These are phyloP conservation scores for Mucor irregularis DNA, from an alignment of 371 early-diverging fungal species.

Conservation along the genomic window DNA sequence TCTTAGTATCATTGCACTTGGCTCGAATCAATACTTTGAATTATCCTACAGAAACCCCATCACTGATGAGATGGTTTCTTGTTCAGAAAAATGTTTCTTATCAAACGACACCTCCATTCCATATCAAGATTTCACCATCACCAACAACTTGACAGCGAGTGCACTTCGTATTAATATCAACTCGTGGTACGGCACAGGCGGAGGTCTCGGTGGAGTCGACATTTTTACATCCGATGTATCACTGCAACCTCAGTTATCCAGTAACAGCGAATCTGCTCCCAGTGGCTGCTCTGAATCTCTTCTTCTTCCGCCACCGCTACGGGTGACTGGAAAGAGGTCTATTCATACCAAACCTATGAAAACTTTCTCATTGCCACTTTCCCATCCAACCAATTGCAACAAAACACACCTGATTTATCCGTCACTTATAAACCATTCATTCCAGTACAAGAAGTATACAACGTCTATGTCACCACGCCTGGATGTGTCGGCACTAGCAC, in stretches of 20 bases:
- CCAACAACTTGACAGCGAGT: constrained; percentile 23
- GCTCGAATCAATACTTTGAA: constrained; percentile 48
- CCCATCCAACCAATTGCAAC: constrained; percentile 33
- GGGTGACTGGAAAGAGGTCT: constrained; percentile 37
- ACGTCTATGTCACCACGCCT: constrained; percentile 65
- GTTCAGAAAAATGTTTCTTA: constrained; percentile 62
- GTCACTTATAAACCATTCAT: constrained; percentile 61
- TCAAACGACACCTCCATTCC: constrained; percentile 38
- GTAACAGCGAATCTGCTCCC: not conserved
- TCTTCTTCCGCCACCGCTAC: not conserved
- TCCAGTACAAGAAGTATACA: constrained; percentile 62
- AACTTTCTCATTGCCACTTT: constrained; percentile 37
- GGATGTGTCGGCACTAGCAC: constrained; percentile 64
- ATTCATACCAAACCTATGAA: constrained; percentile 42
- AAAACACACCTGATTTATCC: constrained; percentile 38
- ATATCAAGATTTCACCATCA: constrained; percentile 69
- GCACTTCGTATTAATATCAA: constrained; percentile 68
- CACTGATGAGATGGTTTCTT: constrained; percentile 47
- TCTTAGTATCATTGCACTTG: constrained; percentile 44
- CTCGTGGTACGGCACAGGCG: constrained; percentile 74
- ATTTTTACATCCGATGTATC: constrained; percentile 65
- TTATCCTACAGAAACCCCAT: constrained; percentile 66
- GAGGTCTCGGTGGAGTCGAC: constrained; percentile 69
- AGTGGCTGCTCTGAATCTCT: not conserved
- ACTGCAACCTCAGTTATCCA: constrained; percentile 37